phyloP scores from a whole-genome alignment of 495 filamentous ascomycete species.

The Amphirosellinia nigrospora region DNA sequence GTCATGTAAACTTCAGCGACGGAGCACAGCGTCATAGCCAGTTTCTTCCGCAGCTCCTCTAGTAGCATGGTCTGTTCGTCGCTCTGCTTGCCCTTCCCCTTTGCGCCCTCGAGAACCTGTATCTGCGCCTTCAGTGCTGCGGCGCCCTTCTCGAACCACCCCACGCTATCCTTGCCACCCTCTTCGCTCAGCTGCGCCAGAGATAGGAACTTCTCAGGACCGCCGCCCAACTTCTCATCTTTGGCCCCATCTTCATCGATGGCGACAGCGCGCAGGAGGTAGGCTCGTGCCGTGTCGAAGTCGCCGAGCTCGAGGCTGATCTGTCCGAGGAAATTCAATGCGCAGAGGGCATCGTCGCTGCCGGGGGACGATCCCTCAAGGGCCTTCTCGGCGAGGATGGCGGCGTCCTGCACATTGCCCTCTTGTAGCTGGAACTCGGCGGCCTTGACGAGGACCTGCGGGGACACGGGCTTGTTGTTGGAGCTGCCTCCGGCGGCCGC shows the following conservation, averaged over 20 bases:
- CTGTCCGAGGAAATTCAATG: constrained; percentile 80
- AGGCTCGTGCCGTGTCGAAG: constrained; percentile 68
- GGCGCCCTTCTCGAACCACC: constrained; percentile 87
- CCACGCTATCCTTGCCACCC: constrained; percentile 81
- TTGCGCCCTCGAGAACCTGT: constrained; percentile 50
- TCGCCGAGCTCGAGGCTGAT: constrained; percentile 87
- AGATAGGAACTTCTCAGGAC: constrained; percentile 94
- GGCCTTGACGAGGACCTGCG: constrained; percentile 62
- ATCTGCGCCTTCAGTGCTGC: constrained; percentile 70
- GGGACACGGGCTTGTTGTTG: constrained; percentile 40
- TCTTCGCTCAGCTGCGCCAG: constrained; percentile 90
- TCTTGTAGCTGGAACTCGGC: constrained; percentile 74
- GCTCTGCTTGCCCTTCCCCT: constrained; percentile 27
- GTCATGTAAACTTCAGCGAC: constrained; percentile 98
- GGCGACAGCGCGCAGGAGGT: constrained; percentile 71
- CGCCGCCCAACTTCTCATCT: constrained; percentile 68
- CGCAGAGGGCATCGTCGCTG: constrained; percentile 58
- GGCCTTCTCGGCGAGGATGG: constrained; percentile 67
- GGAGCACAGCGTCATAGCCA: constrained; percentile 86
- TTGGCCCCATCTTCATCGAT: constrained; percentile 76
- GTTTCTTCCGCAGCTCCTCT: constrained; percentile 74
- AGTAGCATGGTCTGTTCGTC: constrained; percentile 53
- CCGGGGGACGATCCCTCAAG: constrained; percentile 52
- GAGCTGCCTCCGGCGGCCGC: constrained; percentile 23
- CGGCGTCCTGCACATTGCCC: constrained; percentile 70